Evolutionary conservation across 176 grass and related monocot species (phyloP).

Genomic region (Elymus sibiricus): DNA sequence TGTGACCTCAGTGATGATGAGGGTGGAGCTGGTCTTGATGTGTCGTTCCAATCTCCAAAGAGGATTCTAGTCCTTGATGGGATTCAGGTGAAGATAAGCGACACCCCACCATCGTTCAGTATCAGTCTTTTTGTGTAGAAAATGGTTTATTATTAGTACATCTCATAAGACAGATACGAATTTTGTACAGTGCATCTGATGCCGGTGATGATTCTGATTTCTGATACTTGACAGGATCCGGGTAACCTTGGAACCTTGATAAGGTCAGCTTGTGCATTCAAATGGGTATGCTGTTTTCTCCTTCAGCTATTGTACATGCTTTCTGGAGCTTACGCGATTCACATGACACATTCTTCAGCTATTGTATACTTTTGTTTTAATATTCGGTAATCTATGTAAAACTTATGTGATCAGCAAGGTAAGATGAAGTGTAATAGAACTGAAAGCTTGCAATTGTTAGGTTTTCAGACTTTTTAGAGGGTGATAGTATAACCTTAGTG

Average conservation of each 20-base stretch:
- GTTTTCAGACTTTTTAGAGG: neutral
- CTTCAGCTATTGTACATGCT: neutral
- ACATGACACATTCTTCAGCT: neutral
- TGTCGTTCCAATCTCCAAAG: constrained; percentile 42
- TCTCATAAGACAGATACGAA: neutral
- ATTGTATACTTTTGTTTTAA: neutral
- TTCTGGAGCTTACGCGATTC: neutral
- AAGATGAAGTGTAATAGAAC: neutral
- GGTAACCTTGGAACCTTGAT: constrained; percentile 93
- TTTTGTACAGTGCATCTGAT: neutral
- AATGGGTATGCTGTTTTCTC: constrained; percentile 58
- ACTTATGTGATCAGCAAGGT: neutral
- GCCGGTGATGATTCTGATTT: neutral
- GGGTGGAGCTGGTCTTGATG: constrained; percentile 25
- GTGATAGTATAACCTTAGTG: neutral
- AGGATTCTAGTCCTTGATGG: constrained; percentile 89
- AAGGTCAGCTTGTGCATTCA: constrained; percentile 89
- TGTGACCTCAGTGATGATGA: constrained; percentile 29
- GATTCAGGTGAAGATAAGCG: constrained; percentile 61
- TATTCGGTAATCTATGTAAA: neutral
- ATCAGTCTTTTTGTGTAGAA: neutral
- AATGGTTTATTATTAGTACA: neutral
- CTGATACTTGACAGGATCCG: constrained; percentile 60
- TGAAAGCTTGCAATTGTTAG: neutral
- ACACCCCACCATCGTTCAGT: neutral